Evolutionary conservation across 1,139 yeast species (phyloP), one percentile per base, ranked within the genome.

Genomic region (Spathaspora jeffriesii): DNA sequence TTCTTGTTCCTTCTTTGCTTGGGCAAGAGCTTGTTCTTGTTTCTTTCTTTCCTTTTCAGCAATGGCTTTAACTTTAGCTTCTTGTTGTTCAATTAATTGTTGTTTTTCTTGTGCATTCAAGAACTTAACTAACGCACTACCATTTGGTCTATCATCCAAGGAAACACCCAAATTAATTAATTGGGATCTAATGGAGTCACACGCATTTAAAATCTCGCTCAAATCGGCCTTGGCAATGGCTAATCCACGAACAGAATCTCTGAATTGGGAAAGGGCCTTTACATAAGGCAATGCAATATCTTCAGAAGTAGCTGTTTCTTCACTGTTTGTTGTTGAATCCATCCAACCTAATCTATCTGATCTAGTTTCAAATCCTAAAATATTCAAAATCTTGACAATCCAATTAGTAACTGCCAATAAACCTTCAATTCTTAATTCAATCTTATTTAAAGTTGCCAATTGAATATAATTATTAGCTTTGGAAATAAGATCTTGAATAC

Each of bases 81-180:
- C 78, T 55, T 88, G 88, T 61, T 81, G 85, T 39, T 64, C 59
- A 23, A 88, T 61, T 45, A 89, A 73, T 53, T 85, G 93, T 39
- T 73, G 76, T 62, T 81, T 81, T 62, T 92, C 98, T 40, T 75
- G 78, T 8, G 73, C 78, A 49, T 80, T 84, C 53, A 93, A 73
- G 57, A 93, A 87, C 67, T 93, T 93, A 44, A 93, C 79, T 50
- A 93, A 77, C 0, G 97, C 92, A 4, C 84, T 79, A 15, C 85
- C 91, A 50, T 81, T 88, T 28, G 85, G 81, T 60, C 97, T 82
- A 65, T 93, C 99, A 64, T 93, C 98, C 45, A 93, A 73, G 0
- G 95, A 83, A 28, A 93, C 88, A 22, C 96, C 95, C 50, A 91
- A 70, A 23, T 81, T 78, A 49, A 90, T 70, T 56, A 93, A 71